These are phyloP conservation scores for Botrytis paeoniae DNA, from an alignment of 2,329 filamentous ascomycete genomes.

Conservation along the genomic window DNA sequence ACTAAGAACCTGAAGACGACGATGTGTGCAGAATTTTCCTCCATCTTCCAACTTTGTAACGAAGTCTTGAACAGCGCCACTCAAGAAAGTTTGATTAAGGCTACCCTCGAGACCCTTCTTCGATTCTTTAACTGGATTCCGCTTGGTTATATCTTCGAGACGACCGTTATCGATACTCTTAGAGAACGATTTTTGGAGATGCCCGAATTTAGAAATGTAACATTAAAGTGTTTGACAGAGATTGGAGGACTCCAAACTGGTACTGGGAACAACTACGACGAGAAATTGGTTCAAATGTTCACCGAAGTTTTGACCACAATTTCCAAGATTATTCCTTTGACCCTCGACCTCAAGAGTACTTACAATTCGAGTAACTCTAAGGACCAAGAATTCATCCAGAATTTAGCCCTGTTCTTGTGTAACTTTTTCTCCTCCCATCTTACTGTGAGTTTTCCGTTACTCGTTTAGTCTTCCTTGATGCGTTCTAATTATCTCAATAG, in stretches of 20 bases:
- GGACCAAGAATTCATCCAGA: slow-evolving; percentile 97
- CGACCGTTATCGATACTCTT: slow-evolving; percentile 89
- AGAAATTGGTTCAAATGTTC: slow-evolving; percentile 97
- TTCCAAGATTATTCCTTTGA: slow-evolving; percentile 86
- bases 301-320: slow-evolving; percentile 93
- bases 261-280: slow-evolving; percentile 74
- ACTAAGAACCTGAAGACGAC: slow-evolving; percentile 95
- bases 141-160: slow-evolving; percentile 98
- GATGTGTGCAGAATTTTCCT: slow-evolving; percentile 98
- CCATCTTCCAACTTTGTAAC: slow-evolving; percentile 95
- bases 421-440: slow-evolving; percentile 97
- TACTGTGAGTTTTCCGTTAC: slow-evolving; percentile 52
- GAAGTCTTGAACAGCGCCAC: slow-evolving; percentile 90
- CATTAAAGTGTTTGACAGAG: slow-evolving; percentile 93
- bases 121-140: slow-evolving; percentile 99
- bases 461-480: not conserved
- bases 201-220: slow-evolving; percentile 94
- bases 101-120: slow-evolving; percentile 92
- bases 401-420: slow-evolving; percentile 90
- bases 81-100: slow-evolving; percentile 85
- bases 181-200: slow-evolving; percentile 88
- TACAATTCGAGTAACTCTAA: slow-evolving; percentile 88
- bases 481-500: slow-evolving; percentile 43
- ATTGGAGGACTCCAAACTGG: slow-evolving; percentile 92
- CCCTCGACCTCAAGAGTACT: slow-evolving; percentile 84